phyloP scores from a whole-genome alignment of 2,329 filamentous ascomycete genomes.

The Ceratocystis albifundus region DNA sequence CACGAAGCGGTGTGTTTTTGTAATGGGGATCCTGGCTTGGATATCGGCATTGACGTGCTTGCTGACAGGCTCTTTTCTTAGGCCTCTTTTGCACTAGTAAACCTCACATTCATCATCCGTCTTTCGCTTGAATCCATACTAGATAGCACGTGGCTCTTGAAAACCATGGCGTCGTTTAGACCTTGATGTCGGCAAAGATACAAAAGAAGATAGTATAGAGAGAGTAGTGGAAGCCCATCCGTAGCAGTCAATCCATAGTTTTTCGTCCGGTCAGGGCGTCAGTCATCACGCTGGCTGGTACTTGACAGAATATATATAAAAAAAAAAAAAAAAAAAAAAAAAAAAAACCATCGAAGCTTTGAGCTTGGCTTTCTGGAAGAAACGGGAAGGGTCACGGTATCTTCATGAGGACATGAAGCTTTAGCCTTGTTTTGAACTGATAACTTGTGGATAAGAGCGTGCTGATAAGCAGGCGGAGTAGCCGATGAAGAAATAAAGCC shows the following conservation, averaged over 20 bases:
- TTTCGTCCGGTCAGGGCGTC: background rate
- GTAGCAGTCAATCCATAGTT: background rate
- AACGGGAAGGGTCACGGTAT: background rate
- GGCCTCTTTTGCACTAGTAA: background rate
- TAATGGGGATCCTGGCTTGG: conserved; percentile 5
- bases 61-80: background rate
- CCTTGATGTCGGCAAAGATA: background rate
- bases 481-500: conserved; percentile 1
- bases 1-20: background rate
- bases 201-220: background rate
- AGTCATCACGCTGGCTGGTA: background rate
- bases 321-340: no score
- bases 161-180: background rate
- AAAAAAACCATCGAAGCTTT: background rate
- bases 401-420: background rate
- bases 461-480: background rate
- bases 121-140: no score
- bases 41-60: background rate
- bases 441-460: background rate
- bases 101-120: background rate
- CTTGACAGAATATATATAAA: no score
- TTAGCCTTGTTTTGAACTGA: background rate
- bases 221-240: background rate
- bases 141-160: no score
- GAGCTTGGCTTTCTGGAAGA: background rate